Percentiles rank a stretch among this genome's conserved stretches.
These are phyloP conservation scores for Zymoseptoria brevis DNA, from an alignment of 2,329 filamentous ascomycete genomes.

Conservation along the genomic window DNA sequence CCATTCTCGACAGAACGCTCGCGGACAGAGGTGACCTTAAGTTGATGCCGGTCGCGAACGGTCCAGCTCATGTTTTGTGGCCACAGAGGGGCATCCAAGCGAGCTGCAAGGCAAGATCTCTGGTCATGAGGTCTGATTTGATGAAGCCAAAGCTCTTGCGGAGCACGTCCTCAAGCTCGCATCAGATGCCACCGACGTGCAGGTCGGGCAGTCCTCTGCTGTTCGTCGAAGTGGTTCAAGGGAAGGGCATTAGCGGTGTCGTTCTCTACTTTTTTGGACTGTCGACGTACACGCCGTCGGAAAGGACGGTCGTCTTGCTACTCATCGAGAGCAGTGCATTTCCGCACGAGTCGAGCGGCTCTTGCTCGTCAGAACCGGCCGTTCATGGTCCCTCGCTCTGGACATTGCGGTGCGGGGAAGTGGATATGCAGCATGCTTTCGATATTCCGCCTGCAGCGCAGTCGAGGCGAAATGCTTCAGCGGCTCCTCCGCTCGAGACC, in stretches of 20 bases:
- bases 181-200: neutral
- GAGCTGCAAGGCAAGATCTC: neutral
- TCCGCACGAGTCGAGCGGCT: neutral
- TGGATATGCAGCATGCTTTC: neutral
- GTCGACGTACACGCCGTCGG: neutral
- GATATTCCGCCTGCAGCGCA: neutral
- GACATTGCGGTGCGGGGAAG: neutral
- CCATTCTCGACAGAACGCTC: neutral
- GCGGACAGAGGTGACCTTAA: neutral
- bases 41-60: too few relatives aligned
- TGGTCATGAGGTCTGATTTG: neutral
- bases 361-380: neutral
- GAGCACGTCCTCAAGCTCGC: neutral
- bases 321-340: too few relatives aligned
- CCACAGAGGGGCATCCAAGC: neutral
- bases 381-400: neutral
- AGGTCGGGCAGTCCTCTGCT: neutral
- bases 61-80: too few relatives aligned
- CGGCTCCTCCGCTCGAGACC: neutral
- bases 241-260: neutral
- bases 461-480: neutral
- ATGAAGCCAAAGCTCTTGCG: neutral
- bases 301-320: too few relatives aligned
- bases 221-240: neutral
- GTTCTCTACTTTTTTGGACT: neutral